phyloP scores from a whole-genome alignment of 345 rosid genomes.

The Triadica sebifera region DNA sequence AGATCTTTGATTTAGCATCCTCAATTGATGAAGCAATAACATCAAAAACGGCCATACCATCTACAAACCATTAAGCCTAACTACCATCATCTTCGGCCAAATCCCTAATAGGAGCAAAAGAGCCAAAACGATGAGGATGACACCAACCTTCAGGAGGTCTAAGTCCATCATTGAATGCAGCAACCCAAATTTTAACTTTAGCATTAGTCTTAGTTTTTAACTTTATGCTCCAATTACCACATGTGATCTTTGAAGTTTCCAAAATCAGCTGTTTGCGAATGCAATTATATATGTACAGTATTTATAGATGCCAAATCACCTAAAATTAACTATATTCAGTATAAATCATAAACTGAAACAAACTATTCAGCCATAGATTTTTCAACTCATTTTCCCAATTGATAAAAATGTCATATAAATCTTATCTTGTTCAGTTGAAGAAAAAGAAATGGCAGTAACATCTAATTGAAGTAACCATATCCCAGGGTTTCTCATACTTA shows the following conservation, averaged over 20 bases:
- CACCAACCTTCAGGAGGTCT: conserved; percentile 99
- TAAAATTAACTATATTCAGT: not conserved
- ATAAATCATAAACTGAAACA: conserved; percentile 1
- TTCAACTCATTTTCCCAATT: not conserved
- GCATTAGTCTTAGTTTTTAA: conserved; percentile 70
- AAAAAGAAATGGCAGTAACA: not conserved
- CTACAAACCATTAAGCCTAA: conserved; percentile 97
- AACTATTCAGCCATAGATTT: not conserved
- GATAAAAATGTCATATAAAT: not conserved
- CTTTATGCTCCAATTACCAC: conserved; percentile 82
- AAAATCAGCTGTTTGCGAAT: conserved; percentile 45
- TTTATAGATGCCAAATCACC: conserved; percentile 25
- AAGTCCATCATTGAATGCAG: conserved; percentile 90
- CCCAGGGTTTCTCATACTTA: not conserved
- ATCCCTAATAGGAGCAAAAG: conserved; percentile 97
- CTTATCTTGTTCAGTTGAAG: not conserved
- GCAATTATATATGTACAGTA: conserved; percentile 29
- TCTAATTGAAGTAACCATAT: not conserved
- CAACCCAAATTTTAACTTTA: conserved; percentile 96
- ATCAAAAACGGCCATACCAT: conserved; percentile 90
- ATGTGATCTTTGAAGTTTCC: conserved; percentile 71
- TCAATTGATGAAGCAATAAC: conserved; percentile 91
- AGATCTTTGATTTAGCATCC: conserved; percentile 94
- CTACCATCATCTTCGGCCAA: conserved; percentile 95
- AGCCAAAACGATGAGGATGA: conserved; percentile 98